Percentiles rank a stretch among this genome's conserved stretches.
phyloP scores from a whole-genome alignment of 495 filamentous ascomycete species.

The Lindgomyces ingoldianus region DNA sequence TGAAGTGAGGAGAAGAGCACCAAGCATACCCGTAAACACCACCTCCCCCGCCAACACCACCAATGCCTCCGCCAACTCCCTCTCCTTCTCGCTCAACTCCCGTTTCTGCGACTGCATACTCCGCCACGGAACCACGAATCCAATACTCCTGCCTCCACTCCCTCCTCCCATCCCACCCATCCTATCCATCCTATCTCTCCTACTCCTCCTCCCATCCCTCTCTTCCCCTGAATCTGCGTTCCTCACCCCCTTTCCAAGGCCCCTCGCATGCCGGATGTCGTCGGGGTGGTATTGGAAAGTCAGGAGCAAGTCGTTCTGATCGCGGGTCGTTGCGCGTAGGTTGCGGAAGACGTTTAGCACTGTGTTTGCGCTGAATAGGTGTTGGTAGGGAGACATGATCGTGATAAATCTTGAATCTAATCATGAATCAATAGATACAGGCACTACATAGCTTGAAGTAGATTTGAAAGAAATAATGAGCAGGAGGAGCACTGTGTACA shows the following conservation, averaged over 20 bases:
- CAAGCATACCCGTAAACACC: conserved; percentile 20
- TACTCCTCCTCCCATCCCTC: neutral
- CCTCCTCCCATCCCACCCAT: neutral
- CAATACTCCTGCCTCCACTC: conserved; percentile 13
- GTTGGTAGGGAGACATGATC: conserved; percentile 28
- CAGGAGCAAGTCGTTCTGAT: conserved; percentile 24
- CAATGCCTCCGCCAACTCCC: conserved; percentile 28
- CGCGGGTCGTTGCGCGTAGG: conserved; percentile 14
- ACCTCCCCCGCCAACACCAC: conserved; percentile 28
- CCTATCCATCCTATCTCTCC: conserved; percentile 1
- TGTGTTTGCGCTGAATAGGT: conserved; percentile 23
- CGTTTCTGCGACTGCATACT: conserved; percentile 28
- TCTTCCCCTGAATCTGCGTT: no score
- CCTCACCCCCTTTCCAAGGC: no score
- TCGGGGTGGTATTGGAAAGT: conserved; percentile 27
- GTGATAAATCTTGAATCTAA: no score
- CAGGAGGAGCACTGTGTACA: no score
- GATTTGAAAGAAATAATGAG: no score
- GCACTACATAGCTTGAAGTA: neutral
- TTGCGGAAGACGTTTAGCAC: conserved; percentile 30
- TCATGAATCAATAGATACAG: no score
- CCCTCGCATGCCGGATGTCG: conserved; percentile 2
- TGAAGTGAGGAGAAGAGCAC: neutral
- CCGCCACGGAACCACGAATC: conserved; percentile 31
- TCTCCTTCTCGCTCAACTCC: conserved; percentile 27